Evolutionary conservation across 2,329 filamentous ascomycete genomes (phyloP).

Genomic region (Verticillium dahliae): DNA sequence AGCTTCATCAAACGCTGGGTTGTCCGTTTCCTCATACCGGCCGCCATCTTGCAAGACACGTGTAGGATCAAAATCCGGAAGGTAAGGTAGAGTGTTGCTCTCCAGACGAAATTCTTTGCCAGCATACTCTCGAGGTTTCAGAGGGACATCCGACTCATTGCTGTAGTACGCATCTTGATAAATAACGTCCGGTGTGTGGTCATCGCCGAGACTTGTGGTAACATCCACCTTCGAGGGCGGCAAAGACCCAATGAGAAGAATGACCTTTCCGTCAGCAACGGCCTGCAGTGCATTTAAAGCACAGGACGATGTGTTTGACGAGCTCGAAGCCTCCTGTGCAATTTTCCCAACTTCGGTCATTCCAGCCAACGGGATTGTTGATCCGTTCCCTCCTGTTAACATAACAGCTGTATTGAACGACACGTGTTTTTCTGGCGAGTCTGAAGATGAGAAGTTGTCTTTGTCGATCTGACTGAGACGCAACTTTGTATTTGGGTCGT

Average conservation of each 20-base stretch:
- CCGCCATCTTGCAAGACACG: conserved; percentile 47
- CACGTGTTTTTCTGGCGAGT: conserved; percentile 22
- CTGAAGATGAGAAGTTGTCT: not conserved
- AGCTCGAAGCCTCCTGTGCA: conserved; percentile 5
- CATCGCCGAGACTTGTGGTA: conserved; percentile 46
- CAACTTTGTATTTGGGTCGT: conserved; percentile 54
- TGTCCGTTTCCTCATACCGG: conserved; percentile 41
- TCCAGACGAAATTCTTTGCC: conserved; percentile 77
- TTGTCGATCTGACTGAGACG: conserved; percentile 54
- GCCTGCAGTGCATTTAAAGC: conserved; percentile 1
- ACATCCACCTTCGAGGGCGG: conserved; percentile 37
- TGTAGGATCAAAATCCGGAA: conserved; percentile 69
- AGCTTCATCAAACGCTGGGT: conserved; percentile 44
- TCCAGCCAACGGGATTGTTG: conserved; percentile 4
- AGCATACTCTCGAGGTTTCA: conserved; percentile 73
- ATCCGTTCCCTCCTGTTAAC: conserved; percentile 3
- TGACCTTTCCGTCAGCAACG: conserved; percentile 11
- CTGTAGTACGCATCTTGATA: conserved; percentile 87
- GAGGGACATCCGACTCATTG: conserved; percentile 74
- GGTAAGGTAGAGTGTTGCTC: conserved; percentile 68
- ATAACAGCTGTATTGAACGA: conserved; percentile 19
- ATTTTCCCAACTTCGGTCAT: not conserved
- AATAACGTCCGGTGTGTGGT: conserved; percentile 59
- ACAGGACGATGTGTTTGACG: conserved; percentile 1
- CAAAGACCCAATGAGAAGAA: conserved; percentile 19